Evolutionary conservation across 345 rosid species (phyloP).

Genomic region (Durio zibethinus): DNA sequence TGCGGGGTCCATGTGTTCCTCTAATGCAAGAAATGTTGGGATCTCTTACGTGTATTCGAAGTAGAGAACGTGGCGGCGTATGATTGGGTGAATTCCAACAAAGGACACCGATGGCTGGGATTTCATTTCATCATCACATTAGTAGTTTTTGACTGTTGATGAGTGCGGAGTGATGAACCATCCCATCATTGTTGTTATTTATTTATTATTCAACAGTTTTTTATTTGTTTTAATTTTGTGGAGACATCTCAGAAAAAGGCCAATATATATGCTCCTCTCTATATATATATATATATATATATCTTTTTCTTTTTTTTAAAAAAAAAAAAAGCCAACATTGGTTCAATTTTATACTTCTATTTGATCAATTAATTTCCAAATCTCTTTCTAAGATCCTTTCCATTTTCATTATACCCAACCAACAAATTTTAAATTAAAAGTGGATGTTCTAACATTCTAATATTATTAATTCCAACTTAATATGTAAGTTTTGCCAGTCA

Average conservation of each 20-base stretch:
- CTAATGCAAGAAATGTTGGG: conserved; percentile 24
- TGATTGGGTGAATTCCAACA: conserved; percentile 15
- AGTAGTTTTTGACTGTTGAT: conserved; percentile 4
- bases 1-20: conserved; percentile 55
- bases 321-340: too few relatives aligned
- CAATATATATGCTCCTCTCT: too few relatives aligned
- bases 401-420: neutral
- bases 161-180: conserved; percentile 27
- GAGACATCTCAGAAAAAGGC: too few relatives aligned
- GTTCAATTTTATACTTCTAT: too few relatives aligned
- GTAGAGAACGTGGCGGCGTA: conserved; percentile 32
- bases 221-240: neutral
- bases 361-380: neutral
- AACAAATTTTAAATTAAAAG: neutral
- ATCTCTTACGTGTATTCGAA: conserved; percentile 50
- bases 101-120: conserved; percentile 13
- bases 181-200: conserved; percentile 32
- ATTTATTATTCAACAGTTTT: neutral
- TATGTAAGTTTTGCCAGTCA: neutral
- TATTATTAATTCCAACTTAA: neutral
- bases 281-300: too few relatives aligned
- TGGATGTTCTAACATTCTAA: neutral
- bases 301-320: too few relatives aligned
- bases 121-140: conserved; percentile 15
- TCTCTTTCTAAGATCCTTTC: neutral